Conservation (phyloP, 495 filamentous ascomycete species). For the Cudoniella acicularis region DNA sequence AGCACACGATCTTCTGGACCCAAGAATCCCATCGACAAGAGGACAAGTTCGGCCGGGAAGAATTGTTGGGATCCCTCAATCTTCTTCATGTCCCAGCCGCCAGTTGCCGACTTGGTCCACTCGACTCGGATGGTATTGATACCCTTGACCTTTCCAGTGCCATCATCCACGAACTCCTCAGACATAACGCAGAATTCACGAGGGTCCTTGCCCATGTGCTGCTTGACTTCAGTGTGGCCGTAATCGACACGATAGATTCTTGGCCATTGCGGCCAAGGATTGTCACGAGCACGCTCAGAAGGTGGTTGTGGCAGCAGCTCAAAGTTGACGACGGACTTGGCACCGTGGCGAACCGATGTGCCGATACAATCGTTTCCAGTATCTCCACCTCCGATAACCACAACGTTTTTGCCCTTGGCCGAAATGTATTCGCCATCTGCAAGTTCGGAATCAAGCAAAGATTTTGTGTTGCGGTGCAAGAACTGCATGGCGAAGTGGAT, state of each 20-base stretch:
- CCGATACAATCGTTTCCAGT: slow-evolving; percentile 99
- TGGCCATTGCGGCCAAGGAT: slow-evolving; percentile 99
- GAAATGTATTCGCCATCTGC: slow-evolving; percentile 89
- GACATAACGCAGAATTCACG: slow-evolving; percentile 99
- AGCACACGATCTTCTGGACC: slow-evolving; percentile 90
- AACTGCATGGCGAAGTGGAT: slow-evolving; percentile 99
- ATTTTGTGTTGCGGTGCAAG: slow-evolving; percentile 97
- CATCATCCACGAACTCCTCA: slow-evolving; percentile 95
- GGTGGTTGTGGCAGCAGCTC: slow-evolving; percentile 95
- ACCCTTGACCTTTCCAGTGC: slow-evolving; percentile 82
- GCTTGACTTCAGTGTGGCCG: slow-evolving; percentile 93
- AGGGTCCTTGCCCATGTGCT: slow-evolving; percentile 95
- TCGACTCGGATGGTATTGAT: slow-evolving; percentile 98
- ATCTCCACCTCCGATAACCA: slow-evolving; percentile 98
- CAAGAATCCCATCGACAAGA: slow-evolving; percentile 97
- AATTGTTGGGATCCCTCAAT: slow-evolving; percentile 92
- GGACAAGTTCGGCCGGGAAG: slow-evolving; percentile 95
- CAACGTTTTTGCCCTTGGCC: slow-evolving; percentile 93
- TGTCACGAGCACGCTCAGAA: slow-evolving; percentile 89
- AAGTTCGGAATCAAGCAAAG: slow-evolving; percentile 88
- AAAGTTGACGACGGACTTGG: slow-evolving; percentile 96
- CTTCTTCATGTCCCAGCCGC: slow-evolving; percentile 99
- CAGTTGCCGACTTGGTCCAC: slow-evolving; percentile 86
- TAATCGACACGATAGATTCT: slow-evolving; percentile 99
- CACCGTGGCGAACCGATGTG: slow-evolving; percentile 95